phyloP scores from a whole-genome alignment of 345 rosid genomes.

The Erysimum cheiranthoides region DNA sequence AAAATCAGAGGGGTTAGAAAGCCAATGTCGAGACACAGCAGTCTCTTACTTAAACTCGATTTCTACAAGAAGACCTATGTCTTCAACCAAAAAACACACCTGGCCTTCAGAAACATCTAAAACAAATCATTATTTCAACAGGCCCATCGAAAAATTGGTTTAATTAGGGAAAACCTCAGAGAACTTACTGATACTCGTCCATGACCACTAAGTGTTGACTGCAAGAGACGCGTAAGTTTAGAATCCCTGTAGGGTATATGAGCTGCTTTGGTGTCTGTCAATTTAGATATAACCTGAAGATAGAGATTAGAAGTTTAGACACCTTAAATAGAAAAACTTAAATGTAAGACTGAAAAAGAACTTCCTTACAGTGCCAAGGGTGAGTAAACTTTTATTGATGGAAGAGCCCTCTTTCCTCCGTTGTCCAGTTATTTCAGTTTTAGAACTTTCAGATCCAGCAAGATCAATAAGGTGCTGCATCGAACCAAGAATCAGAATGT shows the following conservation, averaged over 20 bases:
- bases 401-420: constrained; percentile 99
- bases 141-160: constrained; percentile 11
- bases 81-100: constrained; percentile 6
- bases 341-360: constrained; percentile 27
- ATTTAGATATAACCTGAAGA: constrained; percentile 90
- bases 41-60: constrained; percentile 7
- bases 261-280: constrained; percentile 96
- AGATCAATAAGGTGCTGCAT: constrained; percentile 96
- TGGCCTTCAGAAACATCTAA: constrained; percentile 22
- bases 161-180: not conserved
- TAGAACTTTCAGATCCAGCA: constrained; percentile 99
- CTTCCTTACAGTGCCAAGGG: constrained; percentile 95
- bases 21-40: constrained; percentile 21
- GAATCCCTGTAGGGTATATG: constrained; percentile 99
- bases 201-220: constrained; percentile 95
- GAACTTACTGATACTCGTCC: constrained; percentile 96
- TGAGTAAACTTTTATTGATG: constrained; percentile 97
- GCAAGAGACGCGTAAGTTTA: constrained; percentile 98
- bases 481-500: constrained; percentile 30
- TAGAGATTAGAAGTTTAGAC: constrained; percentile 33
- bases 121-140: constrained; percentile 21
- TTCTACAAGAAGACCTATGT: constrained; percentile 20
- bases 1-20: constrained; percentile 26
- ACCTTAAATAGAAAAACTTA: not conserved
- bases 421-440: constrained; percentile 94